Evolutionary conservation across 179 eudicot species (phyloP).

Genomic region (Gypsophila paniculata): DNA sequence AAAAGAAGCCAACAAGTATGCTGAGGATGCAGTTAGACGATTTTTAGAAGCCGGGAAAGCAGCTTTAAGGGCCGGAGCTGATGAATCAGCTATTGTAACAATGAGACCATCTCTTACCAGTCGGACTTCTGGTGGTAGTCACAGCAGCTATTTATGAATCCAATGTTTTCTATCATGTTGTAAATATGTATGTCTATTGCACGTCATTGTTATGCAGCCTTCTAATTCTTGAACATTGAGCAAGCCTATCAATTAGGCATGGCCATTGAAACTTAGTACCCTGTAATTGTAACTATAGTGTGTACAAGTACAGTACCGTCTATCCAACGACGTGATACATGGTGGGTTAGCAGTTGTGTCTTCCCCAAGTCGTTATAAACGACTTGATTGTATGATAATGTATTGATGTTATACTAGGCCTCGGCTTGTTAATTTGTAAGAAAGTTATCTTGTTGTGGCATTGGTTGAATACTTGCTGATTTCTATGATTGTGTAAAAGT

Average conservation of each 20-base stretch:
- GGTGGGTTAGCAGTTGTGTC: constrained; percentile 13
- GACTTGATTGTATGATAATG: neutral
- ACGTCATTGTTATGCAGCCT: constrained; percentile 18
- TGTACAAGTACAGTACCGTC: neutral
- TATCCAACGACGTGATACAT: constrained; percentile 1
- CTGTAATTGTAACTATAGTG: constrained; percentile 22
- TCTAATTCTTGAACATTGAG: constrained; percentile 1
- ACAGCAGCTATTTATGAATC: constrained; percentile 26
- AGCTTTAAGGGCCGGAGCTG: constrained; percentile 85
- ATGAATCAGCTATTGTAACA: constrained; percentile 76
- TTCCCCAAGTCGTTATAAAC: neutral
- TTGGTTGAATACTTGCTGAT: neutral
- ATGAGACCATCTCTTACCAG: constrained; percentile 92
- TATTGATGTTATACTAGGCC: neutral
- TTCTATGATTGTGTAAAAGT: constrained; percentile 7
- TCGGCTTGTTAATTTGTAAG: neutral
- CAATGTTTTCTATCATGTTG: constrained; percentile 9
- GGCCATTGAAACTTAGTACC: constrained; percentile 2
- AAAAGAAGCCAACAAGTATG: constrained; percentile 63
- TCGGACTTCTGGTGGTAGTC: constrained; percentile 41
- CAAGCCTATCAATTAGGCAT: constrained; percentile 11
- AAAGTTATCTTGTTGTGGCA: neutral
- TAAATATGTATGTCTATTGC: constrained; percentile 16
- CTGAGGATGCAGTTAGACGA: constrained; percentile 71
- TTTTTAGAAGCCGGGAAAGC: constrained; percentile 92